Conservation (phyloP, 306 rosid genomes). For the Cicer arietinum region DNA sequence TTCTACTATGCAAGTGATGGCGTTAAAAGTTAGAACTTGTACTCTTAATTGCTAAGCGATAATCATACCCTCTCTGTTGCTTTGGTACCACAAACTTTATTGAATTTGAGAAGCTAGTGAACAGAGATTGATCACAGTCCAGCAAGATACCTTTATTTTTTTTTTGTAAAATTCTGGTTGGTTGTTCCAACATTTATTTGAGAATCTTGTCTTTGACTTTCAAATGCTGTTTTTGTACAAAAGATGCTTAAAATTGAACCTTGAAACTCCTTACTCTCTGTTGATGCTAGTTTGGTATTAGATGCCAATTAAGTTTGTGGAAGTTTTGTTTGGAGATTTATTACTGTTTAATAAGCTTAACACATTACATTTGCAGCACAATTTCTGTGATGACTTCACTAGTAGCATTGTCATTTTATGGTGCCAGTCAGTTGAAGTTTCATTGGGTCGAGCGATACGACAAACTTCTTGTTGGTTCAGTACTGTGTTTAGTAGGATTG, state of each 20-base stretch:
- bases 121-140: slow-evolving; percentile 3
- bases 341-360: slow-evolving; percentile 23
- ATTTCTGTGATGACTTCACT: slow-evolving; percentile 96
- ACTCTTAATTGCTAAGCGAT: not conserved
- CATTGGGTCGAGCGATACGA: slow-evolving; percentile 98
- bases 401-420: slow-evolving; percentile 94
- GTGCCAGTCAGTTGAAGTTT: slow-evolving; percentile 95
- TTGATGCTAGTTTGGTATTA: slow-evolving; percentile 40
- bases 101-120: slow-evolving; percentile 29
- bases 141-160: slow-evolving; percentile 8
- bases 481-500: slow-evolving; percentile 82
- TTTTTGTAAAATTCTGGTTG: not conserved
- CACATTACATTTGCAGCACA: slow-evolving; percentile 70
- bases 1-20: not conserved
- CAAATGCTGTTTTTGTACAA: slow-evolving; percentile 23
- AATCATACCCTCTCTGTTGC: not conserved
- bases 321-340: slow-evolving; percentile 35
- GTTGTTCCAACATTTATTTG: slow-evolving; percentile 14
- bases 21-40: not conserved
- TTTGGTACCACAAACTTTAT: not conserved
- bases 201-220: slow-evolving; percentile 20
- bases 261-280: not conserved
- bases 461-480: slow-evolving; percentile 93
- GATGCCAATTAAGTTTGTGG: slow-evolving; percentile 30
- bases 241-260: slow-evolving; percentile 11